A percentile compares a stretch with the other conserved stretches of the same genome.
Evolutionary conservation across 371 early-diverging fungal species (phyloP).

Genomic region (Mortierella sp.): DNA sequence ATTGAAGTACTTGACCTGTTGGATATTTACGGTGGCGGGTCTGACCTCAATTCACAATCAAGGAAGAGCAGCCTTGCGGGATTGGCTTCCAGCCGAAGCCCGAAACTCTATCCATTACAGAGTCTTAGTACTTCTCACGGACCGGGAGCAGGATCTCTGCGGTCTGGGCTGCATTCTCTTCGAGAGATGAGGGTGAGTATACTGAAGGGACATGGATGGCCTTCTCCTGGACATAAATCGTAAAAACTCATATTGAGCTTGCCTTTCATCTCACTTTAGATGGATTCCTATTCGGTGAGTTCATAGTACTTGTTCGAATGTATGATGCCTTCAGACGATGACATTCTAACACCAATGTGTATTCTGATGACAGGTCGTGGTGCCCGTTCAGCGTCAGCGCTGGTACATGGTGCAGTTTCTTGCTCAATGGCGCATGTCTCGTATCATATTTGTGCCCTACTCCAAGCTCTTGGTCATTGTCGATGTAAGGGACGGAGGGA

Average conservation of each 20-base stretch:
- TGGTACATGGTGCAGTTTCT: constrained; percentile 46
- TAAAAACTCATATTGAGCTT: background rate
- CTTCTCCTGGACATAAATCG: background rate
- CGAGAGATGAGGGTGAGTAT: constrained; percentile 18
- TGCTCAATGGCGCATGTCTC: constrained; percentile 49
- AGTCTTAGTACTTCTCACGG: background rate
- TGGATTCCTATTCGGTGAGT: constrained; percentile 37
- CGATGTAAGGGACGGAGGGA: constrained; percentile 24
- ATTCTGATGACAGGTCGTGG: constrained; percentile 14
- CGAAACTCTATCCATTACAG: constrained; percentile 17
- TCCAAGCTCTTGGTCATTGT: constrained; percentile 45
- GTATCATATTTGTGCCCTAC: constrained; percentile 39
- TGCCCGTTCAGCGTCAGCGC: constrained; percentile 39
- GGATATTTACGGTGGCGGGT: background rate
- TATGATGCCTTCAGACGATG: no score
- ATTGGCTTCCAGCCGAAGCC: constrained; percentile 1
- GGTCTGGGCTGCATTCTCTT: background rate
- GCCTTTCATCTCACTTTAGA: constrained; percentile 1
- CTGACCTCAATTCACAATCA: constrained; percentile 10
- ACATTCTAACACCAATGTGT: background rate
- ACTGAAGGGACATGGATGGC: background rate
- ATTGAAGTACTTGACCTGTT: background rate
- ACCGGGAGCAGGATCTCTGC: no score
- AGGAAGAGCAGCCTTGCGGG: constrained; percentile 23
- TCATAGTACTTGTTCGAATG: background rate